Evolutionary conservation across 148 eudicot species (phyloP).

Genomic region (Amaranthus cruentus): DNA sequence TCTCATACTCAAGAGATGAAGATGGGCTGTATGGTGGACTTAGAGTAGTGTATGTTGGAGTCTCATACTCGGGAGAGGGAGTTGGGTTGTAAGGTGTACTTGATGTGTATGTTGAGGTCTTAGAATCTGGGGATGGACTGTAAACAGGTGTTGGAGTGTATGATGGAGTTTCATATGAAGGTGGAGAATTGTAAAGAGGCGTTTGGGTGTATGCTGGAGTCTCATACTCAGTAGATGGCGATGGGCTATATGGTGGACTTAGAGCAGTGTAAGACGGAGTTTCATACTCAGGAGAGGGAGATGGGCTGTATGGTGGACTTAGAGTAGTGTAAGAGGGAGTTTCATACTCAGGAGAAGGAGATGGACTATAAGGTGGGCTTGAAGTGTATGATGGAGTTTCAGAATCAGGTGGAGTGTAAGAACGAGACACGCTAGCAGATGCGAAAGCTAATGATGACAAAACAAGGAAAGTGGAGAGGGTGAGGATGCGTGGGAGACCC

Average conservation of each 20-base stretch:
- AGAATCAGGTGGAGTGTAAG: neutral
- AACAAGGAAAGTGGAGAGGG: slow-evolving; percentile 14
- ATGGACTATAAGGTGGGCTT: neutral
- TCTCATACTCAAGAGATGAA: too few species aligned
- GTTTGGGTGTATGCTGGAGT: too few species aligned
- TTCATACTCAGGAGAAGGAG: neutral
- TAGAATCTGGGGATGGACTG: neutral
- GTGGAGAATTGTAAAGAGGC: too few species aligned
- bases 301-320: neutral
- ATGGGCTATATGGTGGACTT: too few species aligned
- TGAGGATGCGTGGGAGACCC: slow-evolving; percentile 11
- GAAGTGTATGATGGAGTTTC: neutral
- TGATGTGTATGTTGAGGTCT: too few species aligned
- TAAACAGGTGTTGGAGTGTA: neutral
- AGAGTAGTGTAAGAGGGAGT: neutral
- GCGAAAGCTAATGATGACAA: neutral
- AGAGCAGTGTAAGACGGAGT: neutral
- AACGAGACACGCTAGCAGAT: neutral
- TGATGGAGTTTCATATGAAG: neutral
- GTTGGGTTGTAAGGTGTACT: too few species aligned
- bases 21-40: too few species aligned
- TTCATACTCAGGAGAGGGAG: neutral
- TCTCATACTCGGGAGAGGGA: too few species aligned
- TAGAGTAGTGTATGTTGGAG: too few species aligned
- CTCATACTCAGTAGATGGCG: too few species aligned